Evolutionary conservation across 495 filamentous ascomycete species (phyloP).

Genomic region (Penicillium desertorum): DNA sequence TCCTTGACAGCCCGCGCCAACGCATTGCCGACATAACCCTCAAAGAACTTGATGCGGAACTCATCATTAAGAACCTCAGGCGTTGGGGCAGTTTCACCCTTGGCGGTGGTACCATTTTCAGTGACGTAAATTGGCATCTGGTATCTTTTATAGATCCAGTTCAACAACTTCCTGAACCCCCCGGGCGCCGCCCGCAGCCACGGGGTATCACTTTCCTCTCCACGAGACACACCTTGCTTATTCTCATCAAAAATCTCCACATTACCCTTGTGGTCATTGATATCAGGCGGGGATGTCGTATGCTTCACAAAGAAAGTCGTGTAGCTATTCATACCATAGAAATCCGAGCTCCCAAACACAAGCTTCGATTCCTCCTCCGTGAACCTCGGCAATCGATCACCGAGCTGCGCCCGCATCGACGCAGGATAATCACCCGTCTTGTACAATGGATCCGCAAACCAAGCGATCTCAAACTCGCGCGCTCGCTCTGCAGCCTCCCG

Average conservation of each 20-base stretch:
- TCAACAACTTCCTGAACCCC: conserved; percentile 47
- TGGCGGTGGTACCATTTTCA: conserved; percentile 50
- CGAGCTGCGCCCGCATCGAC: conserved; percentile 50
- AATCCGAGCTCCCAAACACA: conserved; percentile 48
- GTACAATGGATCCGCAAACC: conserved; percentile 52
- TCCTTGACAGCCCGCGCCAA: conserved; percentile 45
- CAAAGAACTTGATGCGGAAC: conserved; percentile 48
- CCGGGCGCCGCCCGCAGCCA: conserved; percentile 45
- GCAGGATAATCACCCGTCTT: conserved; percentile 48
- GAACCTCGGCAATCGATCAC: conserved; percentile 46
- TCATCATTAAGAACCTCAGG: conserved; percentile 43
- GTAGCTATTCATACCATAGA: conserved; percentile 55
- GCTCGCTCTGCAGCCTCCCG: conserved; percentile 45
- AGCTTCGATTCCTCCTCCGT: conserved; percentile 42
- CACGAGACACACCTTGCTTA: conserved; percentile 44
- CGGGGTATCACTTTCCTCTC: conserved; percentile 47
- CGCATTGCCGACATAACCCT: conserved; percentile 43
- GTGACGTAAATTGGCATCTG: conserved; percentile 51
- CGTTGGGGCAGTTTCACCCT: conserved; percentile 43
- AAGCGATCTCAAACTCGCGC: conserved; percentile 50
- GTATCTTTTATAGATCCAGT: conserved; percentile 45
- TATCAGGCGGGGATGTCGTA: conserved; percentile 35
- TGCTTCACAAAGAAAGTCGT: conserved; percentile 49
- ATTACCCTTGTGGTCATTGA: conserved; percentile 49
- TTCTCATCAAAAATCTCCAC: conserved; percentile 44